Evolutionary conservation across 2,329 filamentous ascomycete genomes (phyloP), one percentile per base, ranked within the genome.

Genomic region (Juglanconis oblonga): DNA sequence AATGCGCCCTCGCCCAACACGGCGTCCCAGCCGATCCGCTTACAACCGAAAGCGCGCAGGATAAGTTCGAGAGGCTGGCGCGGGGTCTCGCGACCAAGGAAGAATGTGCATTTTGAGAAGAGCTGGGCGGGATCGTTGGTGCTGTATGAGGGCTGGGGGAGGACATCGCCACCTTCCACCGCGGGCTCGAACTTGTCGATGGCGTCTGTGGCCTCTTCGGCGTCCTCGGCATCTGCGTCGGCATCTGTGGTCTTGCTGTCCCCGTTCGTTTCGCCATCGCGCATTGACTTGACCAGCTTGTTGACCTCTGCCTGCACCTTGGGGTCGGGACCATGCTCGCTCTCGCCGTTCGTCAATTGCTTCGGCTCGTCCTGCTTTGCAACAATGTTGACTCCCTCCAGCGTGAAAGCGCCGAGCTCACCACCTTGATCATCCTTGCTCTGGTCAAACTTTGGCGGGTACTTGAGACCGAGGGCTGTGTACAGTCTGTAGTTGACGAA

Each of bases 401-500:
- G 81, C 35, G 90, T 92, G 77, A 98, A 97, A 32, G 95, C 95
- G 31, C 87, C 91, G 50, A 99, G 81, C 75, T 97, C 95, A 50
- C 89, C 95, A 63, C 91, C 92, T 69, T 90, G 85, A 72, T 97
- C 92, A 71, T 98, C 95, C 77, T 91, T 94, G 71, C 81, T 82
- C 67, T 86, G 80, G 72, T 97, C 92, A 69, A 98, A 98, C 75
- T 92, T 97, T 63, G 95, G 95, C 17, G 95, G 95, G 72, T 99
- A 99, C 60, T 97, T 92, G 64, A 99, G 79, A 8, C 95, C 95
- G 64, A 96, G 81, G 0, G 91, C 88, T 1, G 92, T 97, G 79
- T 97, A 99, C 51, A 99, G 82, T 65, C 92, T 83, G 81, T 92
- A 99, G 81, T 99, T 97, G 77, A 98, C 87, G 70, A 99, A 99